Evolutionary conservation across 768 basidiomycete species (phyloP).

Genomic region (Russula griseocarnosa): DNA sequence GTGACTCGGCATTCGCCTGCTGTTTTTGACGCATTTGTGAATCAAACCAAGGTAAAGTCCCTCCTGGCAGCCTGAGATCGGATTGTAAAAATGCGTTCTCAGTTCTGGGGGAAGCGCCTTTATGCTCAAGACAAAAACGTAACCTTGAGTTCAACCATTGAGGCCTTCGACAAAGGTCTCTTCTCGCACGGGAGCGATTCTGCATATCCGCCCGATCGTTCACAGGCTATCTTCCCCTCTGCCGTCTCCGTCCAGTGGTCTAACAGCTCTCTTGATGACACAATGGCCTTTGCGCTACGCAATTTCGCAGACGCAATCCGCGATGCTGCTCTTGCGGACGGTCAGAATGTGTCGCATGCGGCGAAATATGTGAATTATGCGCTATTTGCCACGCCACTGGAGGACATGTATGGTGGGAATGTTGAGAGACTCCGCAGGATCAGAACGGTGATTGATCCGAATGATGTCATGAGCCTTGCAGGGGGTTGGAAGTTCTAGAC

Average conservation of each 20-base stretch:
- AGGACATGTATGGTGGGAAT: background rate
- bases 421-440: background rate
- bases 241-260: background rate
- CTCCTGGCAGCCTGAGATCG: background rate
- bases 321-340: conserved; percentile 17
- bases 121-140: background rate
- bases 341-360: conserved; percentile 20
- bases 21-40: conserved; percentile 3
- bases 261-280: conserved; percentile 36
- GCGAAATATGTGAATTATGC: conserved; percentile 2
- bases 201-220: conserved; percentile 22
- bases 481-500: conserved; percentile 28
- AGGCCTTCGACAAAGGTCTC: background rate
- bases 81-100: background rate
- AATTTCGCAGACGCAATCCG: background rate
- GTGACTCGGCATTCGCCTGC: conserved; percentile 3
- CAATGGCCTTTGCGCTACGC: conserved; percentile 41
- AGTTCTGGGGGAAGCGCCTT: conserved; percentile 8
- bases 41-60: conserved; percentile 4
- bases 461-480: conserved; percentile 29
- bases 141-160: background rate
- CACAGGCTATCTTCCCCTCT: conserved; percentile 14
- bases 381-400: background rate
- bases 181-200: conserved; percentile 16
- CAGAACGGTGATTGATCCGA: conserved; percentile 18